Conservation (phyloP, 2,329 filamentous ascomycete genomes). For the Neofusicoccum ribis region DNA sequence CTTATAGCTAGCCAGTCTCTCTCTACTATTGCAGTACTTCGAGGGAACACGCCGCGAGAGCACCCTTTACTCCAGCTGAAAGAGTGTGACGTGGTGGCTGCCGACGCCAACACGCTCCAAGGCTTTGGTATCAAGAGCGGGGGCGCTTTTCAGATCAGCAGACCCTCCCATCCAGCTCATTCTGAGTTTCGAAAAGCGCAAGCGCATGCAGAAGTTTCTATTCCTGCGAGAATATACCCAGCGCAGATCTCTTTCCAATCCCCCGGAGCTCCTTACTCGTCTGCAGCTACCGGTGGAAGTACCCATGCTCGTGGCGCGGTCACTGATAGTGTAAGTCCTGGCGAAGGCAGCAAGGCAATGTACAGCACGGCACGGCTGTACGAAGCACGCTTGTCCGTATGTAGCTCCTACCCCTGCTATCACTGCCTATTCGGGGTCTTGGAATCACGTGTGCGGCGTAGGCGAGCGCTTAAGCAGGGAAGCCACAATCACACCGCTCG, state of each 20-base stretch:
- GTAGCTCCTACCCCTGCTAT: background rate
- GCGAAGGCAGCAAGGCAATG: background rate
- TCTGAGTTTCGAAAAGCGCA: background rate
- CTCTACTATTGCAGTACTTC: too few relatives aligned
- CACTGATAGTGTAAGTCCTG: background rate
- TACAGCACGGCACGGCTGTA: background rate
- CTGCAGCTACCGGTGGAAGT: too few relatives aligned
- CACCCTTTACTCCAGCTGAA: background rate
- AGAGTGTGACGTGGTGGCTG: background rate
- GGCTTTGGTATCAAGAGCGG: background rate
- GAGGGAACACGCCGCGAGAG: too few relatives aligned
- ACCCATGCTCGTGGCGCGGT: background rate
- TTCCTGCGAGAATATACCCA: background rate
- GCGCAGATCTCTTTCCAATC: background rate
- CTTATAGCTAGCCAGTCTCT: too few relatives aligned
- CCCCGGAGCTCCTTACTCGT: background rate
- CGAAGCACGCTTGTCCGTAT: background rate
- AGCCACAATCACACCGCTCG: constrained; percentile 1
- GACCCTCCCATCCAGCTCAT: background rate
- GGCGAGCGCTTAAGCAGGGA: constrained; percentile 8
- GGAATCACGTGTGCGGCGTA: constrained; percentile 10
- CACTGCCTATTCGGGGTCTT: background rate
- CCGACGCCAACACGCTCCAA: background rate
- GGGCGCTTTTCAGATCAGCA: background rate
- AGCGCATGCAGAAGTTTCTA: background rate